These are phyloP conservation scores for Spencermartinsiella europaea DNA, from an alignment of 805 yeast genomes.

Conservation along the genomic window DNA sequence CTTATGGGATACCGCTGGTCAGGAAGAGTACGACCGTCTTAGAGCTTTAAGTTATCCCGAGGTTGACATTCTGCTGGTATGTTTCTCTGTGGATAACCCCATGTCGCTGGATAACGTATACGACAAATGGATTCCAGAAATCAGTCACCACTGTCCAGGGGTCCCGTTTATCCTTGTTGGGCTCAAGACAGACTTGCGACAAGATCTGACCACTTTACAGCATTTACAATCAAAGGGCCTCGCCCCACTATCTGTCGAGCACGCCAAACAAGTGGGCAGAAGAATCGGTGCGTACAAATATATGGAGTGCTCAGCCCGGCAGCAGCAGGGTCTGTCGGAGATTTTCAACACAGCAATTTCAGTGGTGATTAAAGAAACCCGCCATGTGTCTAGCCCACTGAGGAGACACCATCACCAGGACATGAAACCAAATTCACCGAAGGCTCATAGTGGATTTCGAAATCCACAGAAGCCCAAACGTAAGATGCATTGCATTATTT, in stretches of 20 bases:
- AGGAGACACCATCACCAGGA: not conserved
- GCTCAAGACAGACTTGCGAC: constrained; percentile 61
- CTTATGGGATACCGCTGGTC: constrained; percentile 89
- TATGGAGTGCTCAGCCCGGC: constrained; percentile 73
- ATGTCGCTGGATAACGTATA: constrained; percentile 65
- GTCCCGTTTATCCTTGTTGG: constrained; percentile 80
- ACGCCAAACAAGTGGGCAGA: constrained; percentile 49
- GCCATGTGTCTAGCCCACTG: not conserved
- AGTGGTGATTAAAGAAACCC: constrained; percentile 23
- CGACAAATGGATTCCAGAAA: constrained; percentile 87
- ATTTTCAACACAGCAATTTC: constrained; percentile 61
- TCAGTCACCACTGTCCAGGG: constrained; percentile 73
- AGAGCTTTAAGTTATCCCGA: constrained; percentile 79
- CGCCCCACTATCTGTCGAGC: constrained; percentile 31
- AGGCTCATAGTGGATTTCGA: not conserved
- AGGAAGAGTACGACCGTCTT: constrained; percentile 76
- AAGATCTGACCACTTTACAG: constrained; percentile 20
- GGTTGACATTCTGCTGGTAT: constrained; percentile 66
- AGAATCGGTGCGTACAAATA: constrained; percentile 66
- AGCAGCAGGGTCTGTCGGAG: constrained; percentile 52
- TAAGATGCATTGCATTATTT: not conserved
- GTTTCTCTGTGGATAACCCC: constrained; percentile 63
- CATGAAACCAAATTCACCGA: not conserved
- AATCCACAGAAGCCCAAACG: too few species aligned
- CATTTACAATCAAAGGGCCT: constrained; percentile 25